Base-by-base conservation (phyloP, 257 asterid genomes). In the Ocimum tenuiflorum region DNA sequence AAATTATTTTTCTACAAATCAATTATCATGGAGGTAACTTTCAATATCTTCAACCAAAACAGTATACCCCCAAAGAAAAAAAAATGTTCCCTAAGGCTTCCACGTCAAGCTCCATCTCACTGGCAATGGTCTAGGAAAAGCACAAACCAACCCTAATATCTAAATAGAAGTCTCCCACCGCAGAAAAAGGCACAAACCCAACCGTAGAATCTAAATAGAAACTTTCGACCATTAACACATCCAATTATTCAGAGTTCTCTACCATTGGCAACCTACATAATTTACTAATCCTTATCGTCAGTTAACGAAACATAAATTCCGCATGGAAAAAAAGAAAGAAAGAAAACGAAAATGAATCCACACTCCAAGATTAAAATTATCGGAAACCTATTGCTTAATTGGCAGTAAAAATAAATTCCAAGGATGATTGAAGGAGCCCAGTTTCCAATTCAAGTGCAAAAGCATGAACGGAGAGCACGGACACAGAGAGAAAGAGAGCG, bases 81-180 rank as follows among this genome's bases (percentile, higher is more conserved):
- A 20, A 10, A 33, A 7, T 15, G 42, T 31, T 56, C 6, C 29
- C 55, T 2, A 11, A 24, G 58, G 55, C 47, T 24, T 22, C 57
- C 49, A 11, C 13, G 24, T 38, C 56, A n/a, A 48, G 29, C 58
- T 22, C 69, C 58, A 29, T 9, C 9, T 15, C 31, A 36, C 22
- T 46, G 12, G 8, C 45, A 33, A 8, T 31, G 15, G 46, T 56
- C 63, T 27, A 31, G 18, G 4, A 33, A 7, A 18, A 66, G 27
- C 67, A 49, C 33, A 33, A 58, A 41, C 42, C 10, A 59, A 50
- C 38, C 9, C 47, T 20, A 48, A 64, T 19, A 51, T 60, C 73
- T 29, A 69, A 64, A 8, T 2, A 57, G 18, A 38, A 3, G 6
- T 8, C 31, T 38, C 31, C 55, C 27, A 46, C 54, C 35, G 29